These are phyloP conservation scores for Choanephora cucurbitarum DNA, from an alignment of 371 early-diverging fungal genomes.

Conservation along the genomic window DNA sequence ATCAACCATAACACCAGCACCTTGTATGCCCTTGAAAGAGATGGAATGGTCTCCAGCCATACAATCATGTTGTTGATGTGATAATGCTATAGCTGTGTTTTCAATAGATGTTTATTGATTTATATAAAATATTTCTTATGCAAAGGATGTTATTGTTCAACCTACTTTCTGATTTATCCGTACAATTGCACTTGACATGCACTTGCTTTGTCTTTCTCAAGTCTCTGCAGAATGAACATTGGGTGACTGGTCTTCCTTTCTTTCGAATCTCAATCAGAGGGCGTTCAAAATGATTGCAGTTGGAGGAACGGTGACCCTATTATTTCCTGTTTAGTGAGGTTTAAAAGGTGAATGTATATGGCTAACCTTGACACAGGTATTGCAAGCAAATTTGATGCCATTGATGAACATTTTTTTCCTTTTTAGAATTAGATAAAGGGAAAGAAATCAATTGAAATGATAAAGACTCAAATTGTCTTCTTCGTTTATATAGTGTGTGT, in stretches of 20 bases:
- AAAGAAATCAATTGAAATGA: no score
- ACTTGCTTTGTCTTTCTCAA: conserved; percentile 65
- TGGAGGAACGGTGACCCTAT: conserved; percentile 57
- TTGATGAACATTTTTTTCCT: conserved; percentile 31
- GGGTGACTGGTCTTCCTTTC: conserved; percentile 74
- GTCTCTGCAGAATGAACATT: conserved; percentile 69
- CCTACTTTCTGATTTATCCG: conserved; percentile 32
- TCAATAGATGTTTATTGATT: conserved; percentile 2
- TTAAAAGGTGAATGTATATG: not conserved
- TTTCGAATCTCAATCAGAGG: conserved; percentile 61
- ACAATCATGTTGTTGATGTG: not conserved
- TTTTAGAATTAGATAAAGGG: no score
- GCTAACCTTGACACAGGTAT: conserved; percentile 32
- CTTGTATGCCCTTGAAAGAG: no score
- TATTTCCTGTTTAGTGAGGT: no score
- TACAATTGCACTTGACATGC: conserved; percentile 69
- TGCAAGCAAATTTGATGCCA: conserved; percentile 35
- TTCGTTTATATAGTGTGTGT: no score
- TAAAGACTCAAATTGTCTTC: no score
- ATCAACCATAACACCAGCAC: no score
- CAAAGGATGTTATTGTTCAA: no score
- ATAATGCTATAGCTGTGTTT: conserved; percentile 12
- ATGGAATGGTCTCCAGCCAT: no score
- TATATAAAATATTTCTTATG: not conserved
- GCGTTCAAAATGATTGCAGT: conserved; percentile 55